Evolutionary conservation across 176 grass and related monocot species (phyloP).

Genomic region (Dendrocalamus sinicus): DNA sequence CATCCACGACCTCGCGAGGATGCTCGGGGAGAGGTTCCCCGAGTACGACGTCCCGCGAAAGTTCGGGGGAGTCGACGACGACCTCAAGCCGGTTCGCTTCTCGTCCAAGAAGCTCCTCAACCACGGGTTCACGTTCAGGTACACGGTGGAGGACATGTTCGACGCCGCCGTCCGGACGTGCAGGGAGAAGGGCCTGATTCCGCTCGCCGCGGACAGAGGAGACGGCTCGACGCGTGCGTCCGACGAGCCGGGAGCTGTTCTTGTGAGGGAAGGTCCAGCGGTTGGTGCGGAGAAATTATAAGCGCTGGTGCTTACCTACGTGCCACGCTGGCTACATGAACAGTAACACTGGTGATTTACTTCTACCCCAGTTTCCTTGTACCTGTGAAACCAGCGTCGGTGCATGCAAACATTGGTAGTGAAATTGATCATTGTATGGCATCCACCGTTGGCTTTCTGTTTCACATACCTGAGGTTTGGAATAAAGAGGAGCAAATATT

Average conservation of each 20-base stretch:
- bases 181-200: constrained; percentile 72
- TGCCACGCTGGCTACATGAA: background rate
- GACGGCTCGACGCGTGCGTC: background rate
- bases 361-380: background rate
- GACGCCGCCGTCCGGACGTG: constrained; percentile 66
- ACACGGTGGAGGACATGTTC: constrained; percentile 82
- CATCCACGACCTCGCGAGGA: constrained; percentile 75
- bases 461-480: background rate
- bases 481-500: background rate
- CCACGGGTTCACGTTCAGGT: constrained; percentile 73
- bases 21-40: constrained; percentile 62
- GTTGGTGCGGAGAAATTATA: constrained; percentile 33
- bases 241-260: constrained; percentile 3
- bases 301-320: background rate
- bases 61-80: constrained; percentile 55
- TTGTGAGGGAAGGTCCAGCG: background rate
- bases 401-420: background rate
- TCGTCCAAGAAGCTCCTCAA: constrained; percentile 79
- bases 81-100: constrained; percentile 51
- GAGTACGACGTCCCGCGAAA: constrained; percentile 63
- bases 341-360: background rate
- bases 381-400: background rate
- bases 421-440: background rate
- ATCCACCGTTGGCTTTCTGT: background rate
- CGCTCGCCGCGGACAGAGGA: constrained; percentile 1